A percentile compares a stretch with the other conserved stretches of the same genome.
These are phyloP conservation scores for Malassezia slooffiae DNA, from an alignment of 1,284 basidiomycete species.

Conservation along the genomic window DNA sequence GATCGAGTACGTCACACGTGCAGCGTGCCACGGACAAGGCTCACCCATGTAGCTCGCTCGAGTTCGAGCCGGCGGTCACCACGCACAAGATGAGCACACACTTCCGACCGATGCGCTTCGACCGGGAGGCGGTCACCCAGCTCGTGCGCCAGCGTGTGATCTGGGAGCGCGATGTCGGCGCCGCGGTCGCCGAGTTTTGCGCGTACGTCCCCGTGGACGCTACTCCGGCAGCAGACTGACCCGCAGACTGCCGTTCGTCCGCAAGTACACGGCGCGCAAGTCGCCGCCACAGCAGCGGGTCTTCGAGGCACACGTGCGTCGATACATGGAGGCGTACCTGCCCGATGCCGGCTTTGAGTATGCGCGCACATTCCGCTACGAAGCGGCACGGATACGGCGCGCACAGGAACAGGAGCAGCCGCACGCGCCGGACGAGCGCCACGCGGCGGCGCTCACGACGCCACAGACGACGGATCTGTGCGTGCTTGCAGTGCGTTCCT, in stretches of 20 bases:
- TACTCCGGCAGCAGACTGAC: too few species aligned
- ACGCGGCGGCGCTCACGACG: not conserved
- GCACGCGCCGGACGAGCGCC: not conserved
- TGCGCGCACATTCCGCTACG: slow-evolving; percentile 39
- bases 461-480: slow-evolving; percentile 60
- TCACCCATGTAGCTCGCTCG: slow-evolving; percentile 25
- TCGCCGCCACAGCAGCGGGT: slow-evolving; percentile 26
- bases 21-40: too few species aligned
- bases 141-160: slow-evolving; percentile 35
- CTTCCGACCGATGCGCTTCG: slow-evolving; percentile 38
- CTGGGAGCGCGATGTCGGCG: slow-evolving; percentile 27
- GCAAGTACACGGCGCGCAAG: slow-evolving; percentile 32
- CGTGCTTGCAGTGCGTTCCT: slow-evolving; percentile 67
- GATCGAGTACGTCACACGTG: slow-evolving; percentile 26
- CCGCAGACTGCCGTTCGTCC: slow-evolving; percentile 32
- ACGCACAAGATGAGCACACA: slow-evolving; percentile 46
- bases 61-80: slow-evolving; percentile 42
- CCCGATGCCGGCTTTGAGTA: slow-evolving; percentile 43
- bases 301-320: slow-evolving; percentile 19
- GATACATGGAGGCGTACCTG: slow-evolving; percentile 43
- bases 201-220: slow-evolving; percentile 14
- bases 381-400: slow-evolving; percentile 6
- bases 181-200: slow-evolving; percentile 32
- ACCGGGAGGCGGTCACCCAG: slow-evolving; percentile 27
- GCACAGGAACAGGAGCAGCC: not conserved